These are phyloP conservation scores for Podospora sp. DNA, from an alignment of 495 filamentous ascomycete genomes.

Conservation along the genomic window DNA sequence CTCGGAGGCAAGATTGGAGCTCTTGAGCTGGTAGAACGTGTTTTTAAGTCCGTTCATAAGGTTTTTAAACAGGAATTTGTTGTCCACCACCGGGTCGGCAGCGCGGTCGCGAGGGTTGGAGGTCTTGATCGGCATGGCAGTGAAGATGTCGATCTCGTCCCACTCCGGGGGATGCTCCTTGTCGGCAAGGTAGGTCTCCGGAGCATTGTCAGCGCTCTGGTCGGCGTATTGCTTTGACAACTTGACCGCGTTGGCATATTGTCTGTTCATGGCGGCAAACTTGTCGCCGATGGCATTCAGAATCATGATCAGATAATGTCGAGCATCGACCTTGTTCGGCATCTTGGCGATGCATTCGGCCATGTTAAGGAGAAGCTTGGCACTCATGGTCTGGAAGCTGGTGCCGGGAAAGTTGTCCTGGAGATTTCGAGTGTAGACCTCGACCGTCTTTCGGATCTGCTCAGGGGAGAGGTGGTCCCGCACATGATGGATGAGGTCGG, in stretches of 20 bases:
- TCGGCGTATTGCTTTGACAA: slow-evolving; percentile 72
- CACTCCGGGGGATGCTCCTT: slow-evolving; percentile 80
- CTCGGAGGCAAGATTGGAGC: slow-evolving; percentile 72
- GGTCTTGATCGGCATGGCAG: slow-evolving; percentile 92
- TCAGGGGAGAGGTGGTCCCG: slow-evolving; percentile 78
- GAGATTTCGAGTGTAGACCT: slow-evolving; percentile 95
- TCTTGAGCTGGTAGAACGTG: slow-evolving; percentile 91
- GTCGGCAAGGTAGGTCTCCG: slow-evolving; percentile 83
- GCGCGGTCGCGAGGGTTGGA: slow-evolving; percentile 89
- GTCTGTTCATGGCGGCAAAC: slow-evolving; percentile 96
- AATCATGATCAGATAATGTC: slow-evolving; percentile 96
- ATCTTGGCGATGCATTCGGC: slow-evolving; percentile 94
- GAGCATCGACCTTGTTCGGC: slow-evolving; percentile 85
- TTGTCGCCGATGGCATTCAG: slow-evolving; percentile 97
- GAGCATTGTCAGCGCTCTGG: slow-evolving; percentile 64
- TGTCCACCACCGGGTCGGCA: slow-evolving; percentile 92
- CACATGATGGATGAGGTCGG: slow-evolving; percentile 96
- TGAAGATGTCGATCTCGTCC: slow-evolving; percentile 98
- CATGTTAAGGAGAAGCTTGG: slow-evolving; percentile 95
- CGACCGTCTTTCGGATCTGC: slow-evolving; percentile 92
- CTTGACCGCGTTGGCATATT: slow-evolving; percentile 92
- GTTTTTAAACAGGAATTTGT: slow-evolving; percentile 98
- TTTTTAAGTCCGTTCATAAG: slow-evolving; percentile 97
- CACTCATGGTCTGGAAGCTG: slow-evolving; percentile 99
- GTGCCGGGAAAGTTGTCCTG: slow-evolving; percentile 96